Base-by-base conservation (phyloP, 306 rosid species). In the Elaeagnus macrophylla region DNA sequence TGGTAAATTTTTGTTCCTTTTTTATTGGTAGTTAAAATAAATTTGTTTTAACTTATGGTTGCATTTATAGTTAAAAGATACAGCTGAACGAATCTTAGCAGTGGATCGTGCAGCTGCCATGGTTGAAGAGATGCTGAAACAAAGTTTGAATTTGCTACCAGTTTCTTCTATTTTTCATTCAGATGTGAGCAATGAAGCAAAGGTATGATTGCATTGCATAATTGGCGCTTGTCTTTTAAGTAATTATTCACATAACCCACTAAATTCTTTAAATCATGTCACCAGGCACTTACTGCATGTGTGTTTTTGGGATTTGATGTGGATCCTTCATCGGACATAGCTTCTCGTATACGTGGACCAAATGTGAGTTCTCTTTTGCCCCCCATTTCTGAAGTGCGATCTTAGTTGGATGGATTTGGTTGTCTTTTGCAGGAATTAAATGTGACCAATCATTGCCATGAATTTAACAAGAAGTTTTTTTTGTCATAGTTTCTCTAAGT, bases 101-200 rank as follows among this genome's bases (percentile, higher is more conserved):
- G 95, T 91, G 69, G 99, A 91, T 72, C 79, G 78, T 49, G 96
- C 99, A 39, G 89, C 99, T 73, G 80, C 95, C 39, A 78, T 84
- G 95, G 71, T 91, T 69, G 99, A 91, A 84, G 99, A 86, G 75
- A 84, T 91, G 78, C 80, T 91, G 70, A 82, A 67, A 59, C 83
- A 59, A 59, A 81, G 83, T 57, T 88, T 62, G 53, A 80, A 39
- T 72, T 52, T 75, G 55, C 83, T 42, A 40, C 64, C 83, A 32
- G 54, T 61, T 55, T 62, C 77, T 57, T 64, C 78, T 12, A 48
- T 80, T 18, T 65, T 51, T 54, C 69, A 57, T 66, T 56, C 83
- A 1, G 16, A 68, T 39, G 8, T 79, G 61, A 60, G 61, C 69
- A 76, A 76, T 50, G 86, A 85, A 57, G 43, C 61, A 70, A 83